A percentile compares a stretch with the other conserved stretches of the same genome.
Evolutionary conservation across 2,329 filamentous ascomycete genomes (phyloP).

Genomic region (Alternaria arbusti): DNA sequence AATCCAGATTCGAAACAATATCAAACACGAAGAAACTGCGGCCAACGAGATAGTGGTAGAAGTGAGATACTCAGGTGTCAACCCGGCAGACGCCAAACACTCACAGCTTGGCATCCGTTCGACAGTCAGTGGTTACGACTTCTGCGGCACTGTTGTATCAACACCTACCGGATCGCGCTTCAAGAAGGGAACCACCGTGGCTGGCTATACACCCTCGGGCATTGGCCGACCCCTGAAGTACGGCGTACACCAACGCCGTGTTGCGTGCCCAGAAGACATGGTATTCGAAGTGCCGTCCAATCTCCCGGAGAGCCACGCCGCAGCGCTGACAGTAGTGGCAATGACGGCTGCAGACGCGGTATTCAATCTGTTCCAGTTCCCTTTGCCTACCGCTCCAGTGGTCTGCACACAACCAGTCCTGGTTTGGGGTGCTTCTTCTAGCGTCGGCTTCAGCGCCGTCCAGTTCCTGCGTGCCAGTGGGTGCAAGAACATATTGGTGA

Average conservation of each 20-base stretch:
- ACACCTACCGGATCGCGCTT: not conserved
- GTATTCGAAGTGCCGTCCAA: conserved; percentile 45
- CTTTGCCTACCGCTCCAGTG: conserved; percentile 55
- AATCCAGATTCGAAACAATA: not conserved
- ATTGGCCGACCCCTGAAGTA: conserved; percentile 44
- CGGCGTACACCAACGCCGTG: conserved; percentile 59
- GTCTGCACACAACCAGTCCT: conserved; percentile 39
- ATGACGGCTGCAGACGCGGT: conserved; percentile 64
- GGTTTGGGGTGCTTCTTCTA: conserved; percentile 17
- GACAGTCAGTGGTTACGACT: conserved; percentile 13
- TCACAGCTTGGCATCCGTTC: conserved; percentile 4
- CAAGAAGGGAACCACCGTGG: conserved; percentile 44
- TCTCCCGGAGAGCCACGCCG: conserved; percentile 52
- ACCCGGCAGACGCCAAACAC: conserved; percentile 13
- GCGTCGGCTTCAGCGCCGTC: conserved; percentile 12
- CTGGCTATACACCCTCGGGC: conserved; percentile 57
- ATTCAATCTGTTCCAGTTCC: conserved; percentile 56
- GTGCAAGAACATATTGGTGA: conserved; percentile 12
- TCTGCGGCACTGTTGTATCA: conserved; percentile 3
- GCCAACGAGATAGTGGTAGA: not conserved
- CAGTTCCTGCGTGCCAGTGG: conserved; percentile 12
- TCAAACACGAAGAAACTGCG: not conserved
- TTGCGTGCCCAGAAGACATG: conserved; percentile 57
- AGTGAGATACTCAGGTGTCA: conserved; percentile 2
- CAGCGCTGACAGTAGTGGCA: conserved; percentile 58